Evolutionary conservation across 441 rosid genomes (phyloP), one percentile per base, ranked within the genome.

Genomic region (Aquilaria agallochum): DNA sequence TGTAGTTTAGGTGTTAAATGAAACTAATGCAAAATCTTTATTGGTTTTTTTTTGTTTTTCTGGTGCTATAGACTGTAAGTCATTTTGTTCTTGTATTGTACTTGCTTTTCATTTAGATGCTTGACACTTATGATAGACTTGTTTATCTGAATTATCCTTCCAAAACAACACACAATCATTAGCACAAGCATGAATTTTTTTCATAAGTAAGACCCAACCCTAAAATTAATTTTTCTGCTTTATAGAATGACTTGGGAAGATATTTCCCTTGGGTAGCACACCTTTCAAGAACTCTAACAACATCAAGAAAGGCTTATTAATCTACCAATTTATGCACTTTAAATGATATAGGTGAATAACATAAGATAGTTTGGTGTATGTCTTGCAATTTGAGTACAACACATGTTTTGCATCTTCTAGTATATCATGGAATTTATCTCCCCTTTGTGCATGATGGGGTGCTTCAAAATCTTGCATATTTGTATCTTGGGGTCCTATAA

Each of bases 1-100:
- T 56, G 31, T 5, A 65, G 50, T 31, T 57, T 65, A 9, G 56
- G 63, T 3, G 33, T 65, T 10, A 65, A 36, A 5, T 56, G 63
- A 36, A 65, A 65, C 9, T 50, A 58, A 2, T 52, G 40, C 6
- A 66, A 31, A 0, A 58, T 8, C 32, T 66, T 66, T 8, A n/a
- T 3, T 2, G 64, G 44, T 11, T 11, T 59, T 31, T 53, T 44
- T 15, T 56, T 20, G 1, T 20, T 20, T 1, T 20, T 20, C 27
- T 20, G 27, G 27, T 20, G 27, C 27, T 20, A 20, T 1, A 20
- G 27, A 20, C 27, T 20, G 27, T 20, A 20, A 20, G 27, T 20
- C 27, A 20, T 20, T 20, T 20, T 20, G 27, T 20, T 20, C 27
- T 20, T 20, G 27, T 20, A 20, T 20, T 34, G 6, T 3, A 34